Percentiles rank a stretch among this genome's conserved stretches.
These are phyloP conservation scores for Larix kaempferi DNA, from an alignment of 75 land plant genomes.

Conservation along the genomic window DNA sequence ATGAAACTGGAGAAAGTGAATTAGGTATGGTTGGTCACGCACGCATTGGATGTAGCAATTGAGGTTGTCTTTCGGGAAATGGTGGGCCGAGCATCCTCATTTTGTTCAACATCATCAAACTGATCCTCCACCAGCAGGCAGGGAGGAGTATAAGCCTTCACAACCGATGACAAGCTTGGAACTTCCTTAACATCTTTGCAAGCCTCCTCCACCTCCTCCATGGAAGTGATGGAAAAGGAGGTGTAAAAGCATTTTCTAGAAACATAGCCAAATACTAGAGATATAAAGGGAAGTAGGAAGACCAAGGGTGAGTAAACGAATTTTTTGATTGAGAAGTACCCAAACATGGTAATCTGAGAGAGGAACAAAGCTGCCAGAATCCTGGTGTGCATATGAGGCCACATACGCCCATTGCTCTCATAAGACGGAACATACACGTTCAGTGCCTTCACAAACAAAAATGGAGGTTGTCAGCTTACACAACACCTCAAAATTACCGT, in stretches of 20 bases:
- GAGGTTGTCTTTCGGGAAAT: no score
- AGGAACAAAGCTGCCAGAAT: constrained; percentile 65
- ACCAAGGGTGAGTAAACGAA: constrained; percentile 49
- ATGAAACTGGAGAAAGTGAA: no score
- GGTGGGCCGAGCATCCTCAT: constrained; percentile 35
- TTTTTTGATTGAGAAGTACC: constrained; percentile 66
- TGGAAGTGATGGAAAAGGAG: constrained; percentile 43
- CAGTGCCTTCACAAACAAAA: constrained; percentile 4
- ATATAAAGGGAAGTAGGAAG: constrained; percentile 46
- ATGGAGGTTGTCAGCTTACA: no score
- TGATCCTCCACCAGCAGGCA: constrained; percentile 47
- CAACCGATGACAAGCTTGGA: constrained; percentile 45
- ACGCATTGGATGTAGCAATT: no score
- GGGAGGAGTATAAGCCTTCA: constrained; percentile 61
- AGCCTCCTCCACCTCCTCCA: constrained; percentile 75
- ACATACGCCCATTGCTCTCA: constrained; percentile 89
- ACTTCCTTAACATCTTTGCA: constrained; percentile 37
- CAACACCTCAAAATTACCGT: no score
- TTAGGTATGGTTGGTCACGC: not conserved
- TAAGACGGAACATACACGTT: constrained; percentile 80
- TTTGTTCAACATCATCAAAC: constrained; percentile 48
- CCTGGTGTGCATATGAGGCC: constrained; percentile 84
- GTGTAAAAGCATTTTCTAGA: constrained; percentile 35
- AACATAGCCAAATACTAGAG: constrained; percentile 53
- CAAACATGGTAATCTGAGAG: constrained; percentile 85